Evolutionary conservation across 2,329 filamentous ascomycete species (phyloP).

Genomic region (Incumbomyces lentus): DNA sequence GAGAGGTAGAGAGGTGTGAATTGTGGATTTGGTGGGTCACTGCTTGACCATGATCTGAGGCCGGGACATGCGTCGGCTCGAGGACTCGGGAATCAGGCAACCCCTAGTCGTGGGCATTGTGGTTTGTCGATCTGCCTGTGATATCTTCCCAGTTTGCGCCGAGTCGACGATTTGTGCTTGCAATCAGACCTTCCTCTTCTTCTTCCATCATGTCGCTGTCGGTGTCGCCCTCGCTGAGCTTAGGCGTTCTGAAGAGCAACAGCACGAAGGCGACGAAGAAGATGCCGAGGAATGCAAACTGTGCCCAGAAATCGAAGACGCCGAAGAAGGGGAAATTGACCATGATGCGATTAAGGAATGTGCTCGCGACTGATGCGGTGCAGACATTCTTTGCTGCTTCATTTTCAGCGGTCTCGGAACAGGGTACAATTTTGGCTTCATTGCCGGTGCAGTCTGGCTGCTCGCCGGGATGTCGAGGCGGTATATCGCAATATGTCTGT

Average conservation of each 20-base stretch:
- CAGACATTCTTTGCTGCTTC: slow-evolving; percentile 69
- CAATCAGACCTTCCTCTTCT: slow-evolving; percentile 85
- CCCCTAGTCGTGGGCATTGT: not conserved
- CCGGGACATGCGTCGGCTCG: no score
- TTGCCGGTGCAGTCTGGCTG: slow-evolving; percentile 67
- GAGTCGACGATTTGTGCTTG: slow-evolving; percentile 70
- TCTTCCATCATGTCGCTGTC: slow-evolving; percentile 75
- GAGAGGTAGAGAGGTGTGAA: no score
- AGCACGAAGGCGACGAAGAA: slow-evolving; percentile 75
- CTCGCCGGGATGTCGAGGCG: slow-evolving; percentile 50
- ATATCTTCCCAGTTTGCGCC: slow-evolving; percentile 85
- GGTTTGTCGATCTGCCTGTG: slow-evolving; percentile 44
- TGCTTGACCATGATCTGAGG: no score
- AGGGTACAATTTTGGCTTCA: slow-evolving; percentile 63
- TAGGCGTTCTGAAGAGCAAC: slow-evolving; percentile 69
- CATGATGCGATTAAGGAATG: slow-evolving; percentile 83
- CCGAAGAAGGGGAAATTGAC: slow-evolving; percentile 95
- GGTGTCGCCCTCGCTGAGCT: slow-evolving; percentile 62
- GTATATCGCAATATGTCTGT: slow-evolving; percentile 81
- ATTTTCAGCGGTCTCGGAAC: slow-evolving; percentile 65
- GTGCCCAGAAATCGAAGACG: slow-evolving; percentile 86
- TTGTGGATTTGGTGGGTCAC: no score
- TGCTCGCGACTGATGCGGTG: slow-evolving; percentile 82
- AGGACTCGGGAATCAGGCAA: not conserved
- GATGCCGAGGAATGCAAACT: slow-evolving; percentile 78